A percentile compares a stretch with the other conserved stretches of the same genome.
Evolutionary conservation across 768 basidiomycete species (phyloP).

Genomic region (Boletus rubescentipes): DNA sequence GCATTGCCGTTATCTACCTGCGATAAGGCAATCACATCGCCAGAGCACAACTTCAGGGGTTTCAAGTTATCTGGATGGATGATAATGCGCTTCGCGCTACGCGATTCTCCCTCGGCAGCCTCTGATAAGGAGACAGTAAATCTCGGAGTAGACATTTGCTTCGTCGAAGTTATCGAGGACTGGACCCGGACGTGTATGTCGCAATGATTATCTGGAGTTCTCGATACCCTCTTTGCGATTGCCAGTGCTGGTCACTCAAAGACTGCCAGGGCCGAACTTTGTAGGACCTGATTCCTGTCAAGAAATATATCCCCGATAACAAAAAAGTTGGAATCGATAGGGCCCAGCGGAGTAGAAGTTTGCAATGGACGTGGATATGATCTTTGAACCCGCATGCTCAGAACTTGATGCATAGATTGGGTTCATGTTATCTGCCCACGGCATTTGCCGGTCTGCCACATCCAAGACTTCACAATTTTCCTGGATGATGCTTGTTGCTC

Average conservation of each 20-base stretch:
- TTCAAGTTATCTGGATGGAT: slow-evolving; percentile 64
- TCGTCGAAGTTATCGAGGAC: not conserved
- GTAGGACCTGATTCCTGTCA: slow-evolving; percentile 6
- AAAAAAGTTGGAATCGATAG: slow-evolving; percentile 1
- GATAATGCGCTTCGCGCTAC: slow-evolving; percentile 61
- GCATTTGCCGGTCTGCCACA: slow-evolving; percentile 11
- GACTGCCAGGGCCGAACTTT: not conserved
- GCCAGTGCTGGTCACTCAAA: not conserved
- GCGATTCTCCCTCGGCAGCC: slow-evolving; percentile 38
- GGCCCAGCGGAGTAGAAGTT: not conserved
- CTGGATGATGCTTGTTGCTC: too few species aligned
- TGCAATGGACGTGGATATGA: slow-evolving; percentile 13
- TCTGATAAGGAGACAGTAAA: slow-evolving; percentile 43
- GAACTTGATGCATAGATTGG: not conserved
- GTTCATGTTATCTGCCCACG: not conserved
- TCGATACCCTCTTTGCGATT: not conserved
- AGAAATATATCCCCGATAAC: not conserved
- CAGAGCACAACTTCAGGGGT: slow-evolving; percentile 58
- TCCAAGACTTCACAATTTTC: too few species aligned
- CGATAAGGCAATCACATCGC: slow-evolving; percentile 64
- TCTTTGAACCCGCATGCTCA: slow-evolving; percentile 6
- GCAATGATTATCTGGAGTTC: not conserved
- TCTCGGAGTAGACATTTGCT: slow-evolving; percentile 16
- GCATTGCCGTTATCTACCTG: slow-evolving; percentile 33
- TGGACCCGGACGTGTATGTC: not conserved